A percentile compares a stretch with the other conserved stretches of the same genome.
These are phyloP conservation scores for Phlegmacium glaucopus DNA, from an alignment of 768 basidiomycete species.

Conservation along the genomic window DNA sequence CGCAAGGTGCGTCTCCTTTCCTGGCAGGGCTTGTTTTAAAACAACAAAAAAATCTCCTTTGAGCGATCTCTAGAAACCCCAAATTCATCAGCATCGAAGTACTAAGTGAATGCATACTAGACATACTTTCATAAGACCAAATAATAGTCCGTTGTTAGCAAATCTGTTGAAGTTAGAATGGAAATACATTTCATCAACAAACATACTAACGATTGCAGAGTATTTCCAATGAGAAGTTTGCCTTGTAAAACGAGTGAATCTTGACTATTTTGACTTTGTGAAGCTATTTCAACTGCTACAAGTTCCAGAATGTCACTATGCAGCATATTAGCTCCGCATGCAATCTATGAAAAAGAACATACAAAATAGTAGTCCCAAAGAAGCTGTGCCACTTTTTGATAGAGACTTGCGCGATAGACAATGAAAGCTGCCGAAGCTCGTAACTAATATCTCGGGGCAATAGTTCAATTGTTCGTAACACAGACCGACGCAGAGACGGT, in stretches of 20 bases:
- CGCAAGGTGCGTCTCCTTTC: slow-evolving; percentile 24
- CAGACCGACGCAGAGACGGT: slow-evolving; percentile 46
- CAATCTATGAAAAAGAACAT: slow-evolving; percentile 16
- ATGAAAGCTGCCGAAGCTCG: slow-evolving; percentile 62
- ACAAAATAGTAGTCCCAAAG: slow-evolving; percentile 54
- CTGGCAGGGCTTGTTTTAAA: slow-evolving; percentile 42
- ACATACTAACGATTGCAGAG: slow-evolving; percentile 42
- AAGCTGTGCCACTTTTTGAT: slow-evolving; percentile 56
- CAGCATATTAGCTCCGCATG: background rate
- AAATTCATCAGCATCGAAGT: background rate
- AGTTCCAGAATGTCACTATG: slow-evolving; percentile 52
- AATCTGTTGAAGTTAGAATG: slow-evolving; percentile 36
- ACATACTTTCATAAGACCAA: slow-evolving; percentile 53
- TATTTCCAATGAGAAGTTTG: slow-evolving; percentile 48
- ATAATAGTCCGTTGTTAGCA: slow-evolving; percentile 53
- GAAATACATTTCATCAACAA: background rate
- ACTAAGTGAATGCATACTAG: background rate
- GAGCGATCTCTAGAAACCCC: slow-evolving; percentile 38
- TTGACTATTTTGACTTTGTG: slow-evolving; percentile 47
- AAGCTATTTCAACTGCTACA: slow-evolving; percentile 43
- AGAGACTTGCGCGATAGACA: slow-evolving; percentile 60
- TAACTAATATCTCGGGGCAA: slow-evolving; percentile 55
- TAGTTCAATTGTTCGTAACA: slow-evolving; percentile 48
- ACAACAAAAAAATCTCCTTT: slow-evolving; percentile 49
- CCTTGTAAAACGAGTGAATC: slow-evolving; percentile 59